These are phyloP conservation scores for Plasmodium ovale DNA, from an alignment of 169 alveolate genomes.

Conservation along the genomic window DNA sequence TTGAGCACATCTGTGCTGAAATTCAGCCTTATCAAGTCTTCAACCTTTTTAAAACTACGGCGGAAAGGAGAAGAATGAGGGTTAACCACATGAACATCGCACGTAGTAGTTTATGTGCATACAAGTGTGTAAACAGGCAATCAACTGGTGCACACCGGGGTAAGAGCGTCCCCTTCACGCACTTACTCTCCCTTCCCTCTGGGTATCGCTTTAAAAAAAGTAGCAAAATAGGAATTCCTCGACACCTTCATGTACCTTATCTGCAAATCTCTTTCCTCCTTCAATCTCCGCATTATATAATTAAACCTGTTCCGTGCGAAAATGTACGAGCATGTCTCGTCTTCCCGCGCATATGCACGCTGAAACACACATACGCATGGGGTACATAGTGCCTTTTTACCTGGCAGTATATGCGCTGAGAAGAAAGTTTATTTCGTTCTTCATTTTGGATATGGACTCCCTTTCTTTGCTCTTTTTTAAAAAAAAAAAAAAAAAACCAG, in stretches of 20 bases:
- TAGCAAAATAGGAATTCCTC: conserved; percentile 44
- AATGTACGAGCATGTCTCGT: neutral
- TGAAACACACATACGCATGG: no score
- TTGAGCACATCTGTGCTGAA: conserved; percentile 33
- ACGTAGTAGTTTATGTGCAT: neutral
- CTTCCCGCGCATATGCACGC: neutral
- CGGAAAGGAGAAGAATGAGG: neutral
- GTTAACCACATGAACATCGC: no score
- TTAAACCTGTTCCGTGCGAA: conserved; percentile 22
- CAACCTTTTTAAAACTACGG: conserved; percentile 22
- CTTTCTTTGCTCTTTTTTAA: conserved; percentile 4
- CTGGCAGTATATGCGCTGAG: conserved; percentile 57
- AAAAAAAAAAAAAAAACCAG: conserved; percentile 21
- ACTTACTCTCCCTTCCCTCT: conserved; percentile 39
- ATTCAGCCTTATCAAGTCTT: conserved; percentile 16
- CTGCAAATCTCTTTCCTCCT: conserved; percentile 54
- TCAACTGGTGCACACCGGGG: no score
- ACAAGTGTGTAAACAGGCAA: no score
- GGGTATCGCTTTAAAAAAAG: conserved; percentile 32
- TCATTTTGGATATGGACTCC: conserved; percentile 22
- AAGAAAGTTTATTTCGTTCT: conserved; percentile 38
- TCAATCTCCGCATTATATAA: conserved; percentile 51
- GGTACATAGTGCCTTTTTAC: no score
- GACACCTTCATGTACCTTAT: conserved; percentile 43
- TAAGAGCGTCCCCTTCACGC: no score